Base-by-base conservation (phyloP, 2,329 filamentous ascomycete species). In the Beauveria medogensis region DNA sequence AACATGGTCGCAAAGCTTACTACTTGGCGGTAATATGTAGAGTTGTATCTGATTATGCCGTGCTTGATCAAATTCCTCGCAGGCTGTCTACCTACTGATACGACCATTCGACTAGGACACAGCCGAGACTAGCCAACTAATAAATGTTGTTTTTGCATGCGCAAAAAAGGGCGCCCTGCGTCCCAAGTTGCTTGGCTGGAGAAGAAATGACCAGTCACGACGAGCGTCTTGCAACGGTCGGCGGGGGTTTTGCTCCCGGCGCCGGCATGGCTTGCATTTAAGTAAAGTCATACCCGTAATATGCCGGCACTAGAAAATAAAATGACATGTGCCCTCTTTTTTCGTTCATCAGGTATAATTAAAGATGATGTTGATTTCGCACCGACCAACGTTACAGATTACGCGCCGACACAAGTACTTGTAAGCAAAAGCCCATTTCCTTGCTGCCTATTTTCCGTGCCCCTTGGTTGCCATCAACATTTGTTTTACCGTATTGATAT, bases 381-480 rank as follows among this genome's bases (percentile, higher is more conserved):
- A 22, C 22, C 3, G 22, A 22, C 22, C 22, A 22, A 22, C 22
- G 22, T 22, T 22, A 22, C 22, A 22, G 22, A 22, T 22, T 22
- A 34, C 30, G 30, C 30, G 37, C n/a, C 3, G 52, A 37, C 43
- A 44, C 28, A 52, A n/a, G 3, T 54, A n/a, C 18, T 43, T 43
- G 8, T n/a, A n/a, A 3, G 37, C 14, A 2, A 24, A 28, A 28
- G 28, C 28, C 28, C 28, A 9, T 1, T 40, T 53, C 7, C 40
- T 22, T 22, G 2, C 22, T 16, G 12, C 34, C 34, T 37, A 60
- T 47, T 65, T 67, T 5, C 63, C 65, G 56, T 72, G 69, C 1
- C 70, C 70, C 47, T 66, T 57, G 0, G 59, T 68, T 12, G 64
- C 69, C 73, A 74, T 73, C 12, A 73, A 62, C 70, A 73, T 75